A percentile compares a stretch with the other conserved stretches of the same genome.
Evolutionary conservation across 1,284 basidiomycete species (phyloP).

Genomic region (Leucoagaricus sp.): DNA sequence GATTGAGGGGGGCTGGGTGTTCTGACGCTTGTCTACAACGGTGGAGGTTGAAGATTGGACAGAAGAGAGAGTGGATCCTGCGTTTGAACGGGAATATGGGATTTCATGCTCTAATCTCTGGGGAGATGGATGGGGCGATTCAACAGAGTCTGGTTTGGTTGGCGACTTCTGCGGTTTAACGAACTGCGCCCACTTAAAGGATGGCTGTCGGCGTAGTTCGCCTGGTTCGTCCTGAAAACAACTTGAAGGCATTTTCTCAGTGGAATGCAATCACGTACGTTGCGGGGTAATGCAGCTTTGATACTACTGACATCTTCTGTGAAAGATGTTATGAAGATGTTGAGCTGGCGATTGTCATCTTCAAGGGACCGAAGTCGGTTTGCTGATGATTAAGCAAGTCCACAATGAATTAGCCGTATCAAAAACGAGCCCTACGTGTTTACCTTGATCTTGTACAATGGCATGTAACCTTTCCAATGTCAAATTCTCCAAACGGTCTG

Average conservation of each 20-base stretch:
- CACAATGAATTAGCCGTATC: neutral
- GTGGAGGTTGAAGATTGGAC: slow-evolving; percentile 8
- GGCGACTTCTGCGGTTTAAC: slow-evolving; percentile 74
- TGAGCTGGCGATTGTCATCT: slow-evolving; percentile 73
- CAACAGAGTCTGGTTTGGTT: slow-evolving; percentile 63
- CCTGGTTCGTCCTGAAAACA: slow-evolving; percentile 45
- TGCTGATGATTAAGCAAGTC: slow-evolving; percentile 40
- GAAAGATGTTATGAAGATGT: slow-evolving; percentile 58
- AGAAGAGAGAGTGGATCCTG: slow-evolving; percentile 21
- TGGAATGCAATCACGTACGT: slow-evolving; percentile 28
- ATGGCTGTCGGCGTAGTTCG: slow-evolving; percentile 64
- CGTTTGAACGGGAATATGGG: slow-evolving; percentile 21
- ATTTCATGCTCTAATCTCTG: slow-evolving; percentile 71
- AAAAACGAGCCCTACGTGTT: slow-evolving; percentile 17
- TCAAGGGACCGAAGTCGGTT: slow-evolving; percentile 71
- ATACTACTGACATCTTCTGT: slow-evolving; percentile 64
- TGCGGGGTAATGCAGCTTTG: slow-evolving; percentile 41
- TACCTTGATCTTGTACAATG: slow-evolving; percentile 78
- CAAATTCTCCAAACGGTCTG: slow-evolving; percentile 58
- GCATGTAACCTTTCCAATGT: slow-evolving; percentile 71
- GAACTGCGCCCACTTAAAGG: slow-evolving; percentile 82
- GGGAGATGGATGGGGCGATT: slow-evolving; percentile 78
- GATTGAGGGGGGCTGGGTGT: slow-evolving; percentile 15
- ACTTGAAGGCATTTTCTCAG: neutral
- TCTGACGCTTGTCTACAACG: slow-evolving; percentile 17